Base-by-base conservation (phyloP, 2,329 filamentous ascomycete genomes). In the Diaporthe australafricana region DNA sequence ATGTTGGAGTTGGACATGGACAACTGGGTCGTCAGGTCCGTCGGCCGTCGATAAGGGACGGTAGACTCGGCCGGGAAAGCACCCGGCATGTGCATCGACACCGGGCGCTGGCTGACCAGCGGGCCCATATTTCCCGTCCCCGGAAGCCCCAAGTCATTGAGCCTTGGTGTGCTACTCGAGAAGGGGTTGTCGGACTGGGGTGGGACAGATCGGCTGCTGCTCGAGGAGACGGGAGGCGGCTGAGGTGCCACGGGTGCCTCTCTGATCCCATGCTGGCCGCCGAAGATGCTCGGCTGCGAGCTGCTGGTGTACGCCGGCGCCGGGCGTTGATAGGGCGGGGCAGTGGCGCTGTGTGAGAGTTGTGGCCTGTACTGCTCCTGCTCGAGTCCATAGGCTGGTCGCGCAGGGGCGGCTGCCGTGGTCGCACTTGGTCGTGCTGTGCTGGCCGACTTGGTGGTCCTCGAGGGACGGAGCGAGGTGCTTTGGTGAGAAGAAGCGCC, bases 201-300 rank as follows among this genome's bases (percentile, higher is more conserved):
- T 2, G 57, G 32, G 2, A 48, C 69, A 42, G 55, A 47, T 16
- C 56, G 55, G 25, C 53, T 68, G 62, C n/a, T 60, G 62, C 30
- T 60, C 57, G 68, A 66, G 35, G 71, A 30, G 30, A 52, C 52
- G 16, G 27, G 50, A 50, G 66, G 66, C 20, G 57, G 72, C 16
- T 60, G 42, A 16, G 67, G 67, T 27, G 67, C 67, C 53, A 22
- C 27, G 1, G 70, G 57, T 60, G 72, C 35, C n/a, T 73, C 72
- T 20, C 72, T 65, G 38, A 72, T 73, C 5, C 72, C 72, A 48
- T 72, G 72, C n/a, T 70, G 72, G 45, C 68, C 67, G 38, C 65
- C 70, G 60, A 73, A 73, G 20, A 73, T 53, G 60, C 57, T 68
- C 38, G 30, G 70, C 32, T 72, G 72, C 50, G 70, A 40, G 50